Conservation (phyloP, 1,139 yeast genomes). For the Scheffersomyces titani region DNA sequence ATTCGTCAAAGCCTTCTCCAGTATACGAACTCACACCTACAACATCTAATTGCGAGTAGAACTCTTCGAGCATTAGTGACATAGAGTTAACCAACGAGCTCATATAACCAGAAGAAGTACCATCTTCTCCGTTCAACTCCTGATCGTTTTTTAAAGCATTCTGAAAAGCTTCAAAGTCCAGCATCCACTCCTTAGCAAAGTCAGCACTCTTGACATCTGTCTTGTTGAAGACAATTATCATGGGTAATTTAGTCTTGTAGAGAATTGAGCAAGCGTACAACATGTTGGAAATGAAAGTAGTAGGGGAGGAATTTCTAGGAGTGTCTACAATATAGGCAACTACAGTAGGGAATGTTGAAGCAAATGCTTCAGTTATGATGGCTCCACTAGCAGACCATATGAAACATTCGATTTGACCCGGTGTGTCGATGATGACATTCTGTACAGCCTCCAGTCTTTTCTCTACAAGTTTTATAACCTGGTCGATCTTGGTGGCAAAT, state of each 20-base stretch:
- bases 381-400: conserved; percentile 98
- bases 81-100: conserved; percentile 88
- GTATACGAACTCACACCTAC: conserved; percentile 91
- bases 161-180: conserved; percentile 92
- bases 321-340: conserved; percentile 96
- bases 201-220: conserved; percentile 84
- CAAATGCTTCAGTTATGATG: conserved; percentile 94
- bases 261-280: conserved; percentile 95
- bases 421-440: conserved; percentile 91
- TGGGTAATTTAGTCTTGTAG: conserved; percentile 94
- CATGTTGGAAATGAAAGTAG: conserved; percentile 98
- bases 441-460: conserved; percentile 66
- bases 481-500: conserved; percentile 94
- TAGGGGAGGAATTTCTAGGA: conserved; percentile 90
- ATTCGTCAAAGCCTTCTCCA: conserved; percentile 93
- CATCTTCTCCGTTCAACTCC: conserved; percentile 66
- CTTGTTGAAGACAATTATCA: conserved; percentile 95
- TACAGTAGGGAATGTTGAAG: conserved; percentile 93
- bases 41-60: conserved; percentile 88
- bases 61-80: conserved; percentile 96
- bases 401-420: conserved; percentile 98
- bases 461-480: conserved; percentile 83
- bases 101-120: conserved; percentile 90
- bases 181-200: conserved; percentile 97
- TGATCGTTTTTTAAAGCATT: conserved; percentile 64